Percentiles rank a stretch among this genome's conserved stretches.
phyloP scores from a whole-genome alignment of 2,329 filamentous ascomycete species.

The Monilinia vaccinii-corymbosi region DNA sequence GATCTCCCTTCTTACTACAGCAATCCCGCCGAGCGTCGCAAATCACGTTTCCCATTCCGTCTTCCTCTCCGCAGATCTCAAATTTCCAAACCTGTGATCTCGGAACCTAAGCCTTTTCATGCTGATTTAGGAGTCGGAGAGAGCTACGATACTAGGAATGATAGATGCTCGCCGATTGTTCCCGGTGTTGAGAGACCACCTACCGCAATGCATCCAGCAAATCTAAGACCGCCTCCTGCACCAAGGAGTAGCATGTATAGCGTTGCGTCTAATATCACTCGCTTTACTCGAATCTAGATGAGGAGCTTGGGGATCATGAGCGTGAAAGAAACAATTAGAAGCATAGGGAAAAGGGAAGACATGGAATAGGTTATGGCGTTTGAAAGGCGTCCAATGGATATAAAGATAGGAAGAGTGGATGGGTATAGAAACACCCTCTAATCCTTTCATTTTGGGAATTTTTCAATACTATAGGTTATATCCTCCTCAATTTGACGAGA shows the following conservation, averaged over 20 bases:
- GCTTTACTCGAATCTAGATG: background rate
- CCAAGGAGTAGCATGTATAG: conserved; percentile 31
- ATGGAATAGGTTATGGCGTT: background rate
- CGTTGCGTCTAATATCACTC: conserved; percentile 2
- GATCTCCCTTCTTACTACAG: conserved; percentile 26
- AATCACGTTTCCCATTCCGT: conserved; percentile 30
- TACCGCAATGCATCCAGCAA: conserved; percentile 45
- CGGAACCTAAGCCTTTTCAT: conserved; percentile 34
- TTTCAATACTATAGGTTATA: no score
- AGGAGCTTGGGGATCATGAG: no score
- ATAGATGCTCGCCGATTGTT: conserved; percentile 38
- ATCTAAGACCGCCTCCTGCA: conserved; percentile 37
- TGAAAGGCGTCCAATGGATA: background rate
- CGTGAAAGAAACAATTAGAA: no score
- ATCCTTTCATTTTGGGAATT: background rate
- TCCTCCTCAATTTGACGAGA: no score
- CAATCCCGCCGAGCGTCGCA: conserved; percentile 31
- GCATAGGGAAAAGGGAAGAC: background rate
- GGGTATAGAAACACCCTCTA: background rate
- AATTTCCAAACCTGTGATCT: conserved; percentile 47
- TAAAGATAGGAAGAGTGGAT: background rate
- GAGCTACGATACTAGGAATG: background rate
- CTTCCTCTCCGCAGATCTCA: conserved; percentile 36
- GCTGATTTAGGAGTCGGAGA: background rate
- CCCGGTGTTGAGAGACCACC: conserved; percentile 47